Evolutionary conservation across 2,329 filamentous ascomycete genomes (phyloP), one percentile per base, ranked within the genome.

Genomic region (Colletotrichum higginsianum): DNA sequence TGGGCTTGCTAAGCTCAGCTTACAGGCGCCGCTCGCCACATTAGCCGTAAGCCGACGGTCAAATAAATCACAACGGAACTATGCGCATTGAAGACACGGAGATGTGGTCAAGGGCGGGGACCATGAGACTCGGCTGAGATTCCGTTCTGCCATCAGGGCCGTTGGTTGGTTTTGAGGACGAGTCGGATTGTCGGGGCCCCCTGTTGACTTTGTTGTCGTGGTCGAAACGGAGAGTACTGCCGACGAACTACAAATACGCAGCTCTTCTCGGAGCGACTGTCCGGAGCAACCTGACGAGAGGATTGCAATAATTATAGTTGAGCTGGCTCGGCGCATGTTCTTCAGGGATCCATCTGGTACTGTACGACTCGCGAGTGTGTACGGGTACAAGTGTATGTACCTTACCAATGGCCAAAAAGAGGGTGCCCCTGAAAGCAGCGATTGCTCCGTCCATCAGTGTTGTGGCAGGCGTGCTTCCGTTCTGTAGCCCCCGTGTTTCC

Each of bases 401-500:
- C 35, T 38, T 38, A 11, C 35, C 35, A 11, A 11, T 38, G 9
- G 9, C 35, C 35, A 26, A 58, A n/a, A 66, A 66, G 46, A 61
- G 46, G 42, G 16, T 42, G 49, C 47, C 53, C 67, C 46, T 52
- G 67, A 46, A 55, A 55, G 52, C 15, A 23, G 35, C 49, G 26
- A 16, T 40, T 61, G 35, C 52, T 44, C 61, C 66, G 42, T 55
- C 35, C 64, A 26, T 40, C 40, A 3, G 56, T 21, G 40, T 18
- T 55, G 42, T 30, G 42, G 30, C 58, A 57, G 38, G 38, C 58
- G 58, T 57, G 66, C 50, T 64, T 64, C 66, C 50, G 44, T 53
- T 57, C 66, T 44, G 61, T 53, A 38, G 53, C 53, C 53, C 53
- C 61, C 61, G 53, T 55, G 66, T 66, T 65, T 69, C 66, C 66